These are phyloP conservation scores for Tausonia pullulans DNA, from an alignment of 1,284 basidiomycete species.

Conservation along the genomic window DNA sequence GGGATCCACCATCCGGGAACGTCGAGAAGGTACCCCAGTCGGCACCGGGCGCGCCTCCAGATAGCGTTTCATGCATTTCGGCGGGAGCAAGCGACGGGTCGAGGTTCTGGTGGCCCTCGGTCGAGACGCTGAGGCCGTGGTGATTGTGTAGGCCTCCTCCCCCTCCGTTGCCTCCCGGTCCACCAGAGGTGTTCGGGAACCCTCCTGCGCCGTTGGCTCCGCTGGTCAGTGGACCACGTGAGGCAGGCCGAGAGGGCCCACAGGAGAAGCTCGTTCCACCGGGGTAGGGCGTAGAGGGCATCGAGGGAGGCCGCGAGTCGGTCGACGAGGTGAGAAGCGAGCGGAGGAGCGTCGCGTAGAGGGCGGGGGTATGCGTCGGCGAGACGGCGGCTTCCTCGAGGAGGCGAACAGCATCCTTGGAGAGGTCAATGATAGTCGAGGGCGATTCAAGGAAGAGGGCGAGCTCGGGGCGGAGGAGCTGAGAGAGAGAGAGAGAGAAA, in stretches of 20 bases:
- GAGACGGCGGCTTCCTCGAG: conserved; percentile 64
- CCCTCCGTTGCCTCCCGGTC: background rate
- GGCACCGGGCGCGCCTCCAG: too few species aligned
- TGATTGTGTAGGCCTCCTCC: background rate
- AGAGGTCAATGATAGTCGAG: conserved; percentile 54
- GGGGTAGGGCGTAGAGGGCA: conserved; percentile 1
- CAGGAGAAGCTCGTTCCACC: background rate
- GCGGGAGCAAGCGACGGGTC: too few species aligned
- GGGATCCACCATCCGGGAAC: background rate
- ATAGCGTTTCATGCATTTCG: too few species aligned
- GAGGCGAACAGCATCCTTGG: conserved; percentile 66
- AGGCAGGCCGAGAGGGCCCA: too few species aligned
- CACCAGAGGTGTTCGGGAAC: background rate
- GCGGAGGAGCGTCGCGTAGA: conserved; percentile 75
- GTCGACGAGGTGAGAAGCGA: conserved; percentile 13
- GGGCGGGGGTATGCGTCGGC: conserved; percentile 65
- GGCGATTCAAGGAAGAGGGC: conserved; percentile 62
- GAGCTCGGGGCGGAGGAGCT: conserved; percentile 74
- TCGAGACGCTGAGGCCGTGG: background rate
- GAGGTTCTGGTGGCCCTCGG: background rate
- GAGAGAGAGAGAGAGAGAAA: conserved; percentile 1
- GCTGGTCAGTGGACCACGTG: background rate
- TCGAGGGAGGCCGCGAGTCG: conserved; percentile 11
- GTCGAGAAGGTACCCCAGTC: background rate
- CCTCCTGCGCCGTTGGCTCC: background rate